phyloP scores from a whole-genome alignment of 768 basidiomycete genomes.

The Sarcodon sp. region DNA sequence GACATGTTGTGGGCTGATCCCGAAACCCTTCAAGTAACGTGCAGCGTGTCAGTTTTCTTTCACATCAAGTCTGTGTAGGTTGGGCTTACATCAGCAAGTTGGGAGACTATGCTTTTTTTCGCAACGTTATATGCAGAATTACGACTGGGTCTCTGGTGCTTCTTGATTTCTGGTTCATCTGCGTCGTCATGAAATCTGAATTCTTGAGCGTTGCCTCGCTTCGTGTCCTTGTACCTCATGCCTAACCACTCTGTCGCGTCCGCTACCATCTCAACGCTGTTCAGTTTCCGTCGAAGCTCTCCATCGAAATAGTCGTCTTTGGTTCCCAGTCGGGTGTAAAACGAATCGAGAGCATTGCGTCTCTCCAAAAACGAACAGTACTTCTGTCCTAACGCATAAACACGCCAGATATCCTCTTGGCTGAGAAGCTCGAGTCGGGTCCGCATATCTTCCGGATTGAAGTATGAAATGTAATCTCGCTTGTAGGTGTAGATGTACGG shows the following conservation, averaged over 20 bases:
- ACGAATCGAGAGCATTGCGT: conserved; percentile 41
- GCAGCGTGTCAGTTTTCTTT: no score
- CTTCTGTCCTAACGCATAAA: conserved; percentile 79
- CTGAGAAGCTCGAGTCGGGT: conserved; percentile 60
- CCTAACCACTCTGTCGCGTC: conserved; percentile 88
- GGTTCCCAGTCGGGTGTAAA: conserved; percentile 57
- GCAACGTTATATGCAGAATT: conserved; percentile 76
- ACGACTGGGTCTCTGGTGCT: conserved; percentile 73
- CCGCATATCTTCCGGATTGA: conserved; percentile 53
- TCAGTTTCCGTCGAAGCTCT: conserved; percentile 51
- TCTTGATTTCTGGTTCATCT: conserved; percentile 40
- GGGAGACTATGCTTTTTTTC: conserved; percentile 66
- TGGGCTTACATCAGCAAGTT: conserved; percentile 62
- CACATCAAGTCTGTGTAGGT: not conserved
- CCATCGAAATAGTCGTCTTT: conserved; percentile 68
- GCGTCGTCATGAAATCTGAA: conserved; percentile 64
- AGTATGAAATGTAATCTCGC: conserved; percentile 79
- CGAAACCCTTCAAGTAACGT: conserved; percentile 50
- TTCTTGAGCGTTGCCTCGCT: conserved; percentile 33
- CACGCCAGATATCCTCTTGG: conserved; percentile 81
- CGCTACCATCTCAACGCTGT: conserved; percentile 79
- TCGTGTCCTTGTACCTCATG: conserved; percentile 63
- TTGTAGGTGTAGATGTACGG: conserved; percentile 93
- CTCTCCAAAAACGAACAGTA: conserved; percentile 81
- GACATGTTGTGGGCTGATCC: conserved; percentile 68